Conservation (phyloP, 257 asterid species). For the Solanum paucissectum region DNA sequence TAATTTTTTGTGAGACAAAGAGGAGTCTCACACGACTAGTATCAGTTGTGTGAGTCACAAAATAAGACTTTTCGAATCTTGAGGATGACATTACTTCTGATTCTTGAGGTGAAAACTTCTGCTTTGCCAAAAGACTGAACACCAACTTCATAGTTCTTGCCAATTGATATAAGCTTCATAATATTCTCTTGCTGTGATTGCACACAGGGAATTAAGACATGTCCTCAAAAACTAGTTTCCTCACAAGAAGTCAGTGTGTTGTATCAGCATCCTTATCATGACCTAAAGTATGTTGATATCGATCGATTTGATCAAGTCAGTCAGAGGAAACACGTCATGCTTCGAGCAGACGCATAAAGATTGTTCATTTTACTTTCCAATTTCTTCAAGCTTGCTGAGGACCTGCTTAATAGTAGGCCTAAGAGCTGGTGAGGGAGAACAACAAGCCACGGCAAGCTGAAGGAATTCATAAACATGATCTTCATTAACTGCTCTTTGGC, state of each 20-base stretch:
- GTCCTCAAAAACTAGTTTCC: neutral
- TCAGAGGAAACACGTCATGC: neutral
- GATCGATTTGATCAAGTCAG: neutral
- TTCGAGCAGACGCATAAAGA: neutral
- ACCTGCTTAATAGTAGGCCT: conserved; percentile 58
- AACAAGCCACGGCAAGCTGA: conserved; percentile 81
- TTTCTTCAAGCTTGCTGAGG: conserved; percentile 62
- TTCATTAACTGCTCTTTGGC: conserved; percentile 22
- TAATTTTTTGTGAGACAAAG: neutral
- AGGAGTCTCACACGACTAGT: neutral
- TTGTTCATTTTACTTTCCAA: conserved; percentile 19
- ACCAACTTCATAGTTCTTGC: neutral
- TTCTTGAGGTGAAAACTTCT: neutral
- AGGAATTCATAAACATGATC: conserved; percentile 39
- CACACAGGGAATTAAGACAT: neutral
- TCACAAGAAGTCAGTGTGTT: neutral
- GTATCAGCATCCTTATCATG: neutral
- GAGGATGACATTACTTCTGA: neutral
- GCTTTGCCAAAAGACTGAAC: neutral
- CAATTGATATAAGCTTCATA: neutral
- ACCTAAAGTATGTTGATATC: neutral
- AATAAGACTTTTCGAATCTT: neutral
- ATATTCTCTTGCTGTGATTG: neutral
- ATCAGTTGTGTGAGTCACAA: neutral
- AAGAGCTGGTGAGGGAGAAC: conserved; percentile 60